Conservation (phyloP, 192 early-diverging fungal species). For the Anaeromyces robustus region DNA sequence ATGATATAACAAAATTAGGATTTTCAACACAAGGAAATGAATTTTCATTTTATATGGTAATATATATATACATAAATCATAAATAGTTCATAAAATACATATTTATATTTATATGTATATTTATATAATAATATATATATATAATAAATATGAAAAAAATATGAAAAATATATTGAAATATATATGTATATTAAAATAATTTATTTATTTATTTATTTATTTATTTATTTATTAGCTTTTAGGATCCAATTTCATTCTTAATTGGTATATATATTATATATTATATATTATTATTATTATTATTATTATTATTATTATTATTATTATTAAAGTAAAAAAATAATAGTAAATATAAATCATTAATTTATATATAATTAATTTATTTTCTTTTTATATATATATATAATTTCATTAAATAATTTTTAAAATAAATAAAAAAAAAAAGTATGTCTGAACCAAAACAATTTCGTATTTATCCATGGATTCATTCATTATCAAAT, state of each 20-base stretch:
- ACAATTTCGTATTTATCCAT: constrained; percentile 70
- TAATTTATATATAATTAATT: constrained; percentile 4
- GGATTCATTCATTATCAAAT: constrained; percentile 85
- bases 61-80: no score
- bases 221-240: constrained; percentile 34
- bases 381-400: neutral
- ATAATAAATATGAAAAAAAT: neutral
- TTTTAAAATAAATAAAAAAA: constrained; percentile 19
- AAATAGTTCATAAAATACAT: no score
- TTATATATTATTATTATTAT: no score
- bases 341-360: neutral
- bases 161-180: no score
- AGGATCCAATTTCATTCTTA: constrained; percentile 87
- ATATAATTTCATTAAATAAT: no score
- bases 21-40: constrained; percentile 58
- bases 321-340: neutral
- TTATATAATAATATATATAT: neutral
- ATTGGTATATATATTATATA: constrained; percentile 24
- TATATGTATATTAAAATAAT: neutral
- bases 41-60: constrained; percentile 90
- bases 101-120: no score
- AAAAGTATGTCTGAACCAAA: constrained; percentile 8
- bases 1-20: constrained; percentile 65
- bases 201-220: neutral
- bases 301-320: no score